Base-by-base conservation (phyloP, 352 stramenopile genomes). In the Thalassiosira livingstoniorum region DNA sequence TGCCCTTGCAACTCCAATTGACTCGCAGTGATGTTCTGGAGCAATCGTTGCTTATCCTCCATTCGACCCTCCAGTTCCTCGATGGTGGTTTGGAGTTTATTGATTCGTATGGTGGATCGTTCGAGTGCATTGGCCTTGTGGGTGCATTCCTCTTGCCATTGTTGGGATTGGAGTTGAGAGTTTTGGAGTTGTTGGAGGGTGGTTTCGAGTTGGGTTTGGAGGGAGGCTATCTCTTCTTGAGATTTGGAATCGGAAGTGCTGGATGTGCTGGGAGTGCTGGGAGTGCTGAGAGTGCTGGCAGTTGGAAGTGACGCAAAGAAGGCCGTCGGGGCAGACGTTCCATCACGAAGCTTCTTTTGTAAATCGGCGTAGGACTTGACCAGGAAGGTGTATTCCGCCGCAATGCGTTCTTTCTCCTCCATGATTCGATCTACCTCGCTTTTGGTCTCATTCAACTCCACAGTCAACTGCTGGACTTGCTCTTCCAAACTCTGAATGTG, bases 311-410 rank as follows among this genome's bases (percentile, higher is more conserved):
- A n/a, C n/a, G n/a, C n/a, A n/a, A n/a, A n/a, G n/a, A n/a, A n/a
- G 5, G 27, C 11, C 25, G 32, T 21, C 47, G 13, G 34, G 23
- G 60, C 53, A 35, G 15, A 13, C 2, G 43, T 73, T n/a, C 65
- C 31, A 15, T 61, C 21, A 45, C 58, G 61, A 0, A 78, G 23
- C 2, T 37, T 54, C 13, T 54, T 21, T 57, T 86, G 77, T 2
- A 86, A 45, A 15, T 81, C 69, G 11, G 42, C 64, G 43, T 78
- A 84, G 2, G 34, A 62, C 11, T 80, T 81, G 23, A 45, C 42
- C 15, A 72, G 62, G 54, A 78, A 82, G n/a, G 13, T 57, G 27
- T 84, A 87, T 42, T 87, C 80, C 11, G 80, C 80, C 0, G 68
- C 68, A 7, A 82, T 29, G 10, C 70, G 77, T 34, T 83, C 80